phyloP scores from a whole-genome alignment of 2,329 filamentous ascomycete genomes.

The Whalleya microplaca region DNA sequence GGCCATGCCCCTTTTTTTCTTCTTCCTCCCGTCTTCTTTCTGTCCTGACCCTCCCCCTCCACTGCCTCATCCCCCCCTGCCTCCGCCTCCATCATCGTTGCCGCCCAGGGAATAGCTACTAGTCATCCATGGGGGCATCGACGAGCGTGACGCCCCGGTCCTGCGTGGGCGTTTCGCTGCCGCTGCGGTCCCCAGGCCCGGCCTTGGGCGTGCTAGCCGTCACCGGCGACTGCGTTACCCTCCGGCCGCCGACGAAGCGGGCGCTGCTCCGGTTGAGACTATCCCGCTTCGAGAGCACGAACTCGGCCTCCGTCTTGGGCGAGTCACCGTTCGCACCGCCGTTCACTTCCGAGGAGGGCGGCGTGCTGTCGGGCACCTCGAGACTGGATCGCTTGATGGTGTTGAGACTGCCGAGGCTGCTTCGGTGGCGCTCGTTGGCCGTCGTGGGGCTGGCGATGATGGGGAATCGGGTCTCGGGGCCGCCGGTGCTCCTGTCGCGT shows the following conservation, averaged over 20 bases:
- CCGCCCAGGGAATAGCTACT: slow-evolving; percentile 24
- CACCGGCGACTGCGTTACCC: slow-evolving; percentile 44
- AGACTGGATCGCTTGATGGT: slow-evolving; percentile 69
- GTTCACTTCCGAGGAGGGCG: slow-evolving; percentile 44
- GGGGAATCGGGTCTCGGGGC: slow-evolving; percentile 80
- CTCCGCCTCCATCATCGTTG: no score
- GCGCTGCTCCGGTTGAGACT: slow-evolving; percentile 60
- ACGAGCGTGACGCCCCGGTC: slow-evolving; percentile 55
- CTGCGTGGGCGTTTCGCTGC: slow-evolving; percentile 28
- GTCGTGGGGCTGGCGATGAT: slow-evolving; percentile 73
- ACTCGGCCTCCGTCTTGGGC: slow-evolving; percentile 36
- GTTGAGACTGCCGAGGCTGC: slow-evolving; percentile 47
- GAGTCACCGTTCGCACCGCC: slow-evolving; percentile 47
- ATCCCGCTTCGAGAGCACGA: slow-evolving; percentile 45
- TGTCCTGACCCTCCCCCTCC: background rate
- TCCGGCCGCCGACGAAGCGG: slow-evolving; percentile 56
- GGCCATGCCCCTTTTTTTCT: background rate
- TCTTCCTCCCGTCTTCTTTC: no score
- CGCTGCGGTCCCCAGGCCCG: slow-evolving; percentile 23
- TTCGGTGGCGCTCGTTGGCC: slow-evolving; percentile 54
- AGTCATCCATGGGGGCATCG: slow-evolving; percentile 57
- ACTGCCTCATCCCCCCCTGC: background rate
- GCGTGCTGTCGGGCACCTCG: slow-evolving; percentile 72
- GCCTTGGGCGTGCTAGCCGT: slow-evolving; percentile 31
- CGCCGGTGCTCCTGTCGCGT: slow-evolving; percentile 77